Percentiles rank a stretch among this genome's conserved stretches.
Conservation (phyloP, 164 flowering plant species). For the Macadamia tetraphylla region DNA sequence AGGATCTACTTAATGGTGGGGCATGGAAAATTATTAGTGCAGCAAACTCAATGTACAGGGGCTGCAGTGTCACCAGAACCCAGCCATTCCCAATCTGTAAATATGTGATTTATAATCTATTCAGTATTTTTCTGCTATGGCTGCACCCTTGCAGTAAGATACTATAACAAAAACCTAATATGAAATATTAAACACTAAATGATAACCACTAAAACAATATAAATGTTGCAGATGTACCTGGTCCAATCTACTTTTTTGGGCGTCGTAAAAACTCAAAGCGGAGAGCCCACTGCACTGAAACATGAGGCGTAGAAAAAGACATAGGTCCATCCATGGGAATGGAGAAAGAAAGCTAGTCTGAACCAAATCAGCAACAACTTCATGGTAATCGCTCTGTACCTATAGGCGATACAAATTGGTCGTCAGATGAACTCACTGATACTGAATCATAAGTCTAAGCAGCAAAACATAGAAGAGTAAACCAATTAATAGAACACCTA, state of each 20-base stretch:
- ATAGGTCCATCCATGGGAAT: constrained; percentile 97
- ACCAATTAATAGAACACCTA: not conserved
- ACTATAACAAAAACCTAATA: too few relatives aligned
- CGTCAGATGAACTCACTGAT: not conserved
- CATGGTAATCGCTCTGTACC: constrained; percentile 94
- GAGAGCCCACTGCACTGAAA: constrained; percentile 89
- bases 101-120: too few relatives aligned
- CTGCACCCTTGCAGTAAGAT: too few relatives aligned
- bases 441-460: not conserved
- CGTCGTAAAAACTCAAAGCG: constrained; percentile 93
- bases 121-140: too few relatives aligned
- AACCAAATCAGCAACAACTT: constrained; percentile 91
- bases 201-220: not conserved
- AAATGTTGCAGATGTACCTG: constrained; percentile 41
- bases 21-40: too few relatives aligned
- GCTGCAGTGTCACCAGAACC: too few relatives aligned
- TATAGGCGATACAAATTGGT: constrained; percentile 10
- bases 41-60: too few relatives aligned
- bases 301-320: constrained; percentile 85
- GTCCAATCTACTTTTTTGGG: constrained; percentile 84
- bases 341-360: constrained; percentile 96
- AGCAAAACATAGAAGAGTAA: not conserved
- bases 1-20: too few relatives aligned
- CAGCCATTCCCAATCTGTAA: too few relatives aligned
- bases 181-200: too few relatives aligned